phyloP scores from a whole-genome alignment of 768 basidiomycete species.

The Pisolithus microcarpus region DNA sequence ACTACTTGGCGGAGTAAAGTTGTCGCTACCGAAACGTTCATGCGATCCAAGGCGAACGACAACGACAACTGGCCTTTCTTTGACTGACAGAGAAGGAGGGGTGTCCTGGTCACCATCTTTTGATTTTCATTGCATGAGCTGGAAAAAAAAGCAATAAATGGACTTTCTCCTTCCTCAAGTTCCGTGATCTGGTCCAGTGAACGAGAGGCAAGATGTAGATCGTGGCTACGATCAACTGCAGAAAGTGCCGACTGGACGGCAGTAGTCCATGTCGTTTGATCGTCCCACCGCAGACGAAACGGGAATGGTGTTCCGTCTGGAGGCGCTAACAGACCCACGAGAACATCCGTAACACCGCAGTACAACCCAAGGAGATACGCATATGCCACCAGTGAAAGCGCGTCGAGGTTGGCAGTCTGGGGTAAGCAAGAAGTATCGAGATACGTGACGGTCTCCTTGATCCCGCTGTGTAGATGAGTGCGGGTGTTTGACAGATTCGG shows the following conservation, averaged over 20 bases:
- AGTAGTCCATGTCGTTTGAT: constrained; percentile 11
- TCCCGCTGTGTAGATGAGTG: not conserved
- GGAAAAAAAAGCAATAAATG: constrained; percentile 13
- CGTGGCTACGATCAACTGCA: constrained; percentile 3
- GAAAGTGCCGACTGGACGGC: constrained; percentile 7
- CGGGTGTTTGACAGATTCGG: constrained; percentile 16
- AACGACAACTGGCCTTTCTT: constrained; percentile 10
- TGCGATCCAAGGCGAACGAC: constrained; percentile 6
- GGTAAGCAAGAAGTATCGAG: not conserved
- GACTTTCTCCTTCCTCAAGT: constrained; percentile 2
- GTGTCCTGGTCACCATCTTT: not conserved
- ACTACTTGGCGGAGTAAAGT: constrained; percentile 16
- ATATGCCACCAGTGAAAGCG: constrained; percentile 16
- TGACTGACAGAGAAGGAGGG: constrained; percentile 8
- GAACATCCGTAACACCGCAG: constrained; percentile 13
- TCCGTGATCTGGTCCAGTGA: not conserved
- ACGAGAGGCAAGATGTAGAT: not conserved
- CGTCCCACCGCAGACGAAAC: constrained; percentile 13
- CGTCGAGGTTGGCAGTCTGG: constrained; percentile 3
- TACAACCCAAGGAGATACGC: constrained; percentile 17
- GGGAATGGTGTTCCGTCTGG: constrained; percentile 2
- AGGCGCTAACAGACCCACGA: constrained; percentile 11
- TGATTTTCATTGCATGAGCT: constrained; percentile 1
- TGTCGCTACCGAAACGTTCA: constrained; percentile 9
- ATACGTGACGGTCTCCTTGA: constrained; percentile 1